A percentile compares a stretch with the other conserved stretches of the same genome.
phyloP scores from a whole-genome alignment of 352 stramenopile genomes.

The Phytophthora aleatoria region DNA sequence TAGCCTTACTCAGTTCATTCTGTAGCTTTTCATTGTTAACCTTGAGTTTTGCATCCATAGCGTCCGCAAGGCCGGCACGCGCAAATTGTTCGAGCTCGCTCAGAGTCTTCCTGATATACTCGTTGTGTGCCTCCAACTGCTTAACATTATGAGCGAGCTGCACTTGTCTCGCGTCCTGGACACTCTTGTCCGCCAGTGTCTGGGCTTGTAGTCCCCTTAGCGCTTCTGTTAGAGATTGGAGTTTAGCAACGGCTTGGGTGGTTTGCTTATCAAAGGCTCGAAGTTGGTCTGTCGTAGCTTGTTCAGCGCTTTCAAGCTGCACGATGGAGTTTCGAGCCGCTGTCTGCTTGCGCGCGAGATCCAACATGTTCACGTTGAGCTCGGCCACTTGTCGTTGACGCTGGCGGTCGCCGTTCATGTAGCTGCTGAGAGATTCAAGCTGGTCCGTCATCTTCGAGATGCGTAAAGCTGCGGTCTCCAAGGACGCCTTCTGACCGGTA shows the following conservation, averaged over 20 bases:
- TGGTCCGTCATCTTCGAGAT: conserved; percentile 64
- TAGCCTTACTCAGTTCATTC: conserved; percentile 29
- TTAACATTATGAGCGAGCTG: conserved; percentile 33
- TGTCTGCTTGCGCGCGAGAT: conserved; percentile 59
- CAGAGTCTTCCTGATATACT: conserved; percentile 39
- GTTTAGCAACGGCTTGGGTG: conserved; percentile 21
- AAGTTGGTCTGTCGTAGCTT: conserved; percentile 37
- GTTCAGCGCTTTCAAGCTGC: conserved; percentile 42
- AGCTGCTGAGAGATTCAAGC: conserved; percentile 48
- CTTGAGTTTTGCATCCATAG: conserved; percentile 46
- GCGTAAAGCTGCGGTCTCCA: conserved; percentile 48
- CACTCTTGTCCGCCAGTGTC: conserved; percentile 26
- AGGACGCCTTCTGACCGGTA: conserved; percentile 50
- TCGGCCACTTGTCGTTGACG: conserved; percentile 56
- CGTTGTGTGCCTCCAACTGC: conserved; percentile 31
- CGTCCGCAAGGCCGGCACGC: conserved; percentile 39
- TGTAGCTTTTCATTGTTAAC: conserved; percentile 29
- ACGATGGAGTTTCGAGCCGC: conserved; percentile 46
- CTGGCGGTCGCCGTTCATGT: conserved; percentile 49
- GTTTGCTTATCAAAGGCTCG: conserved; percentile 25
- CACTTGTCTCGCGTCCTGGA: conserved; percentile 23
- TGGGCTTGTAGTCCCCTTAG: conserved; percentile 25
- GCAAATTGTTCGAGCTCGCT: conserved; percentile 54
- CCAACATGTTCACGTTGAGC: conserved; percentile 49
- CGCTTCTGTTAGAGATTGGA: conserved; percentile 25